phyloP scores from a whole-genome alignment of 2,329 filamentous ascomycete genomes.

The Sphaerulina vaccinii region DNA sequence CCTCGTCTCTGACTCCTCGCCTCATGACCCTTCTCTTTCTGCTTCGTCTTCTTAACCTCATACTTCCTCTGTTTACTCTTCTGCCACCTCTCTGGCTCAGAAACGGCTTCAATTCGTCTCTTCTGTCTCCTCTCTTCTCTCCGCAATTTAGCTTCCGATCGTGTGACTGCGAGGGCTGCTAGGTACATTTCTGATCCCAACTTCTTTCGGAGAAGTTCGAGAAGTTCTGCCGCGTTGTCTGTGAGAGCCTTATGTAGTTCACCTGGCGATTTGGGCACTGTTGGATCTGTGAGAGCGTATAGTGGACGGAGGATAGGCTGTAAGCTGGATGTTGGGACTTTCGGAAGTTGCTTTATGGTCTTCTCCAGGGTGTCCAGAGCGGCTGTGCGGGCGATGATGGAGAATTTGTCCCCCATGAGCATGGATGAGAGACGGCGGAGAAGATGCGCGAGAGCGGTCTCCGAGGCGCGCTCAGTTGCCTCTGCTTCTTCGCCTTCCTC shows the following conservation, averaged over 20 bases:
- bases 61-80: slow-evolving; percentile 78
- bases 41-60: slow-evolving; percentile 78
- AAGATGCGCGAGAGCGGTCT: slow-evolving; percentile 67
- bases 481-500: slow-evolving; percentile 42
- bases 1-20: slow-evolving; percentile 70
- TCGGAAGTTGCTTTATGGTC: slow-evolving; percentile 62
- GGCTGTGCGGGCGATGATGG: slow-evolving; percentile 63
- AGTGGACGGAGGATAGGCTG: slow-evolving; percentile 66
- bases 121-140: slow-evolving; percentile 76
- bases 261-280: slow-evolving; percentile 55
- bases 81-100: slow-evolving; percentile 74
- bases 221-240: slow-evolving; percentile 69
- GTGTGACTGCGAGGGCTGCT: slow-evolving; percentile 68
- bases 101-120: slow-evolving; percentile 83
- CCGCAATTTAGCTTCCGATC: slow-evolving; percentile 68
- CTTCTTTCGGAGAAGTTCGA: slow-evolving; percentile 81
- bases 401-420: slow-evolving; percentile 63
- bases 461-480: slow-evolving; percentile 30
- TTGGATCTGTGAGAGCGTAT: slow-evolving; percentile 79
- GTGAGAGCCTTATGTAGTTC: slow-evolving; percentile 69
- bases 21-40: slow-evolving; percentile 74
- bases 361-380: slow-evolving; percentile 72
- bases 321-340: slow-evolving; percentile 64
- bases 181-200: slow-evolving; percentile 79
- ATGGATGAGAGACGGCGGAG: slow-evolving; percentile 72